Evolutionary conservation across 2,329 filamentous ascomycete species (phyloP).

Genomic region (Sarocladium strictum): DNA sequence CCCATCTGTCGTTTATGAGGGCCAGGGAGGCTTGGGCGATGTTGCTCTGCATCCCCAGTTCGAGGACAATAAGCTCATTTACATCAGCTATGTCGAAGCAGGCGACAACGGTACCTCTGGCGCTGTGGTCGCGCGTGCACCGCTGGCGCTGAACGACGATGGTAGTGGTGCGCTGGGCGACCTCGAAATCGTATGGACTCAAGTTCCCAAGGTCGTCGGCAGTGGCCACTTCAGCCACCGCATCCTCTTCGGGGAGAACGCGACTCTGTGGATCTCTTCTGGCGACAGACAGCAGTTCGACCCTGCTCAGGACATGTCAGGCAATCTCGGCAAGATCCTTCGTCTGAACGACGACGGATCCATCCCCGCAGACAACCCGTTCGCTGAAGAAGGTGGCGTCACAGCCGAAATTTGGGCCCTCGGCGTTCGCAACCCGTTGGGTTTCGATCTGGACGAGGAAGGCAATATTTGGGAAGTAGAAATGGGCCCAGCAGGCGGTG

Average conservation of each 20-base stretch:
- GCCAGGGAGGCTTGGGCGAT: constrained; percentile 27
- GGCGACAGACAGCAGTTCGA: constrained; percentile 27
- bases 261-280: constrained; percentile 25
- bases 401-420: constrained; percentile 25
- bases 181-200: constrained; percentile 27
- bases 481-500: constrained; percentile 28
- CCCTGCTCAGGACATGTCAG: constrained; percentile 23
- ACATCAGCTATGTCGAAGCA: constrained; percentile 27
- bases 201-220: constrained; percentile 17
- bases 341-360: constrained; percentile 27
- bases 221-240: constrained; percentile 23
- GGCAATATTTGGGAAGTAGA: constrained; percentile 29
- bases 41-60: constrained; percentile 27
- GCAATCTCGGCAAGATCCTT: constrained; percentile 29
- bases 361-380: constrained; percentile 24
- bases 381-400: constrained; percentile 22
- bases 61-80: constrained; percentile 23
- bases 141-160: constrained; percentile 20
- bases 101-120: constrained; percentile 14
- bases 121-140: constrained; percentile 24
- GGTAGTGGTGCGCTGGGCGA: constrained; percentile 22
- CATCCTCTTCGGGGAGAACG: constrained; percentile 24
- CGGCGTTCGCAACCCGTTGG: constrained; percentile 27
- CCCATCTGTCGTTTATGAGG: constrained; percentile 24
- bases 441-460: constrained; percentile 27